Evolutionary conservation across 345 rosid species (phyloP).

Genomic region (Tarenaya hassleriana): DNA sequence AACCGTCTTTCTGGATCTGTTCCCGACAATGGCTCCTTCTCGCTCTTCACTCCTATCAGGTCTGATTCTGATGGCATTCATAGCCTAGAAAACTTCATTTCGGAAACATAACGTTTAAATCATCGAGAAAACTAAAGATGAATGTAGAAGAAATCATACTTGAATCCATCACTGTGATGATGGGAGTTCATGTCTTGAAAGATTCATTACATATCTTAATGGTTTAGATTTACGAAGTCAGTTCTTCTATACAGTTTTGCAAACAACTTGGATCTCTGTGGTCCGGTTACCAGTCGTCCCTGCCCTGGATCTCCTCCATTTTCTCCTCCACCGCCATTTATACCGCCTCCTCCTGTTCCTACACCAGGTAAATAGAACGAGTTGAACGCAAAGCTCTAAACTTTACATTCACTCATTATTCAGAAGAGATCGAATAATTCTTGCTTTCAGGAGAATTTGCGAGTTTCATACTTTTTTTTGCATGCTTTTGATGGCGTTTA

Average conservation of each 20-base stretch:
- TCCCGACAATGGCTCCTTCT: constrained; percentile 96
- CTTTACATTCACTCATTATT: constrained; percentile 1
- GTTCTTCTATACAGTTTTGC: constrained; percentile 63
- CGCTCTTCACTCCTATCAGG: constrained; percentile 96
- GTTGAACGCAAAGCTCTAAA: neutral
- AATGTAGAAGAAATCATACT: too few relatives aligned
- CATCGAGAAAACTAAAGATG: too few relatives aligned
- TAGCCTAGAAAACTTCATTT: neutral
- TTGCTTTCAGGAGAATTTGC: neutral
- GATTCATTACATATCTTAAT: neutral
- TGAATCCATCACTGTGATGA: too few relatives aligned
- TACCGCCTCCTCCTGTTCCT: constrained; percentile 63
- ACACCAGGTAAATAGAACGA: constrained; percentile 42
- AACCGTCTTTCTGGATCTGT: constrained; percentile 78
- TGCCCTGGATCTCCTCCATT: constrained; percentile 99
- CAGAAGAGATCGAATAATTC: neutral
- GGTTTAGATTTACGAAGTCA: constrained; percentile 19
- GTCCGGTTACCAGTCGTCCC: constrained; percentile 82
- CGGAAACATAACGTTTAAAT: neutral
- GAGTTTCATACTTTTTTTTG: too few relatives aligned
- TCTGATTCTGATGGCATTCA: constrained; percentile 29
- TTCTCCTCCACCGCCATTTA: constrained; percentile 97
- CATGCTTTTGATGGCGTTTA: too few relatives aligned
- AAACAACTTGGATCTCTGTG: constrained; percentile 79
- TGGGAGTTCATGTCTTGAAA: too few relatives aligned